Base-by-base conservation (phyloP, 192 early-diverging fungal genomes). In the Oehlia diaphana region DNA sequence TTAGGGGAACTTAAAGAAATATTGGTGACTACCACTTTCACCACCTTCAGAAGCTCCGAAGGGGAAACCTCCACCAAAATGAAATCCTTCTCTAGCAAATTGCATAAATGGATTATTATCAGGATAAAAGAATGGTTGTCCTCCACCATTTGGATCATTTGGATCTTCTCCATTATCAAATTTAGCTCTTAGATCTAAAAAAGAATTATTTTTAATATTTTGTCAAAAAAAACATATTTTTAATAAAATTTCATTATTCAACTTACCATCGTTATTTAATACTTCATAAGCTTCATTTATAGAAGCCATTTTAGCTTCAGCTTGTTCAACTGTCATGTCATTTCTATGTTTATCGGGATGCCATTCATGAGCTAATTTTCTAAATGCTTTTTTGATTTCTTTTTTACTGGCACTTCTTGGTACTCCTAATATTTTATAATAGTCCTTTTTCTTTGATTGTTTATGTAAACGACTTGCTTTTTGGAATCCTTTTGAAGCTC, bases 211-310 rank as follows among this genome's bases (percentile, higher is more conserved):
- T 31, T 37, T 37, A 37, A 37, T 37, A 37, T 37, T 37, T 37
- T 4, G 26, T 37, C 35, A 37, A 31, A 37, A 26, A 37, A 37
- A 37, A 4, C 2, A 37, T 4, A 37, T 37, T 37, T 37, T 37
- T 4, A 37, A 37, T 4, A 37, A 37, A 37, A 0, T 37, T 37
- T 37, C 4, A 4, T 37, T 37, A 37, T 37, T 37, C 37, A 74
- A 61, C 65, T 79, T 82, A 85, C 84, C 91, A 63, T 90, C 89
- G 80, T 93, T 85, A 78, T 82, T 90, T 81, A 95, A 85, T 3
- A 97, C 92, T 88, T 96, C 94, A 84, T 97, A 95, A 3, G 98
- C 97, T 81, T 92, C 89, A 80, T 99, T 98, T 77, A 99, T 93
- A 23, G 94, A 92, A 21, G 92, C 90, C 96, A 98, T 98, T 88